These are phyloP conservation scores for Crucihimalaya himalaica DNA, from an alignment of 345 rosid species.

Conservation along the genomic window DNA sequence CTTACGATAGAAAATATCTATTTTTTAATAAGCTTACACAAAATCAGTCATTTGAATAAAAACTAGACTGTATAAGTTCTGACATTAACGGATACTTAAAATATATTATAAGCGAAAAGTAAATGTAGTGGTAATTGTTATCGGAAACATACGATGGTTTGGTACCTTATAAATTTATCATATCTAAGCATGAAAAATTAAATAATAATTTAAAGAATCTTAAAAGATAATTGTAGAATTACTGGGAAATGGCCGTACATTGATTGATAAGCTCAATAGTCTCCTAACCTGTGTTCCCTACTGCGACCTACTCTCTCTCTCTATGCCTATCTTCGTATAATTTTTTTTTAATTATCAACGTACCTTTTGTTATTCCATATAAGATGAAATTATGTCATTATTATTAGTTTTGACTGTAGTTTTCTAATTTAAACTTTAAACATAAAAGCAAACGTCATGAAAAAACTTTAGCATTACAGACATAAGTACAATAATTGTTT, in stretches of 20 bases:
- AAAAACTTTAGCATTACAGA: constrained; percentile 14
- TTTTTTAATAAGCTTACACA: background rate
- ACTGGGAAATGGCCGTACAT: constrained; percentile 37
- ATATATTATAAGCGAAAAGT: too few species aligned
- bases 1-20: background rate
- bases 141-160: background rate
- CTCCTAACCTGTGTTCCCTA: constrained; percentile 26
- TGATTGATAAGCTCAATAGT: constrained; percentile 37
- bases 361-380: constrained; percentile 21
- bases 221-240: constrained; percentile 10
- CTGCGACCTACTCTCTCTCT: constrained; percentile 25
- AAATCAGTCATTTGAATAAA: background rate
- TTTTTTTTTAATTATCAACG: background rate
- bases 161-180: background rate
- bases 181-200: background rate
- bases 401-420: constrained; percentile 29
- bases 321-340: too few species aligned
- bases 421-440: constrained; percentile 19
- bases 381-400: constrained; percentile 25
- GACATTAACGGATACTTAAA: background rate
- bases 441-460: constrained; percentile 20
- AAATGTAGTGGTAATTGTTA: background rate
- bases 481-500: constrained; percentile 32
- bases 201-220: background rate
- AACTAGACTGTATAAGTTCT: background rate